These are phyloP conservation scores for Cytidiella melzeri DNA, from an alignment of 768 basidiomycete genomes.

Conservation along the genomic window DNA sequence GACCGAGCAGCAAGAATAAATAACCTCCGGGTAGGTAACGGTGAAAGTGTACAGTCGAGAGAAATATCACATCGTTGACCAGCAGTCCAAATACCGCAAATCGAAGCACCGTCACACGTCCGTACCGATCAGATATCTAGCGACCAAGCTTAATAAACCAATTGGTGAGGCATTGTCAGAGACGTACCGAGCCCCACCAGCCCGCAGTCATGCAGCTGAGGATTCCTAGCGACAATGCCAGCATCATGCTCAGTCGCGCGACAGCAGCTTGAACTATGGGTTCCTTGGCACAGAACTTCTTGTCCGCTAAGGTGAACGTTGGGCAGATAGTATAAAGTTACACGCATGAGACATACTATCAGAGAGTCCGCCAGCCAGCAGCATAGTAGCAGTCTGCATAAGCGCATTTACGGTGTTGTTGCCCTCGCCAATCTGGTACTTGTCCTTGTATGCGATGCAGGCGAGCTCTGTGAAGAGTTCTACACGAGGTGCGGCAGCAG, in stretches of 20 bases:
- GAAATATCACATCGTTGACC: constrained; percentile 56
- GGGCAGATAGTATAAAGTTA: neutral
- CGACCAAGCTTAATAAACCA: neutral
- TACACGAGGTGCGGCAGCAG: constrained; percentile 63
- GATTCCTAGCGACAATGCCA: constrained; percentile 61
- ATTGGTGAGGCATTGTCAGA: neutral
- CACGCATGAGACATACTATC: neutral
- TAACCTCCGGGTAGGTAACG: constrained; percentile 71
- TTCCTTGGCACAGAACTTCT: constrained; percentile 37
- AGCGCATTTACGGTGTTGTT: constrained; percentile 3
- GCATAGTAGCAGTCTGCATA: neutral
- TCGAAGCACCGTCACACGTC: constrained; percentile 60
- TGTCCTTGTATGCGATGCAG: constrained; percentile 61
- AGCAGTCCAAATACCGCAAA: constrained; percentile 57
- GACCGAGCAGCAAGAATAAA: constrained; percentile 66
- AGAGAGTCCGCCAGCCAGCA: neutral
- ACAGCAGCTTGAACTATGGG: constrained; percentile 70
- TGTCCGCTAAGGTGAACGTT: constrained; percentile 3
- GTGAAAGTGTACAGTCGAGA: constrained; percentile 56
- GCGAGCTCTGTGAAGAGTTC: constrained; percentile 71
- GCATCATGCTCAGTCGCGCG: constrained; percentile 56
- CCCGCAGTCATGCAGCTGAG: constrained; percentile 74
- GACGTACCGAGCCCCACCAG: constrained; percentile 79
- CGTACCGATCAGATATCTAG: constrained; percentile 73
- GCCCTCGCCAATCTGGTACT: constrained; percentile 28